These are phyloP conservation scores for Microdochium nivale DNA, from an alignment of 2,329 filamentous ascomycete genomes.

Conservation along the genomic window DNA sequence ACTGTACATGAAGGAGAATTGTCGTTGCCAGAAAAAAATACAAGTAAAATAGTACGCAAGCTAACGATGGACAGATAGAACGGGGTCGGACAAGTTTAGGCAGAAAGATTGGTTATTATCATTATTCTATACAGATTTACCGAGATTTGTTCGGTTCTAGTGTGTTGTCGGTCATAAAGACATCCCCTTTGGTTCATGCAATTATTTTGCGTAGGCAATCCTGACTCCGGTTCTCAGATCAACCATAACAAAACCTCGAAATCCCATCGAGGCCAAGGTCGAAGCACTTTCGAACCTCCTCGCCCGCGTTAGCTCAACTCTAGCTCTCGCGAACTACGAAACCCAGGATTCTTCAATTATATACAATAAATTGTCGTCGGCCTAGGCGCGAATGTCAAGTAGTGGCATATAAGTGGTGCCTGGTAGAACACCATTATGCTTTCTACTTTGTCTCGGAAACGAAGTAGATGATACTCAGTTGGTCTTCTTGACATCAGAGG, in stretches of 20 bases:
- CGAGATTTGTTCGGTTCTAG: not conserved
- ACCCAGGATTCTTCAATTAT: not conserved
- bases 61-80: no score
- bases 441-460: not conserved
- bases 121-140: not conserved
- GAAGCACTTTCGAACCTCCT: not conserved
- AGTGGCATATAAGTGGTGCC: no score
- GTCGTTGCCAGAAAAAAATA: no score
- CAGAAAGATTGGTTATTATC: not conserved
- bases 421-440: not conserved
- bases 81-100: not conserved
- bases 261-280: not conserved
- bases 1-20: no score
- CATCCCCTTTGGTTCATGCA: not conserved
- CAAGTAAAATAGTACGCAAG: no score
- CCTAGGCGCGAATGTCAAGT: not conserved
- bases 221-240: not conserved
- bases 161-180: not conserved
- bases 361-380: not conserved
- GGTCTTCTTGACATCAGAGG: conserved; percentile 35
- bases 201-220: not conserved
- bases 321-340: not conserved
- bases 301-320: not conserved
- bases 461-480: conserved; percentile 13
- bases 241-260: not conserved